Evolutionary conservation across 176 grass and related monocot species (phyloP).

Genomic region (Carex cristatella): DNA sequence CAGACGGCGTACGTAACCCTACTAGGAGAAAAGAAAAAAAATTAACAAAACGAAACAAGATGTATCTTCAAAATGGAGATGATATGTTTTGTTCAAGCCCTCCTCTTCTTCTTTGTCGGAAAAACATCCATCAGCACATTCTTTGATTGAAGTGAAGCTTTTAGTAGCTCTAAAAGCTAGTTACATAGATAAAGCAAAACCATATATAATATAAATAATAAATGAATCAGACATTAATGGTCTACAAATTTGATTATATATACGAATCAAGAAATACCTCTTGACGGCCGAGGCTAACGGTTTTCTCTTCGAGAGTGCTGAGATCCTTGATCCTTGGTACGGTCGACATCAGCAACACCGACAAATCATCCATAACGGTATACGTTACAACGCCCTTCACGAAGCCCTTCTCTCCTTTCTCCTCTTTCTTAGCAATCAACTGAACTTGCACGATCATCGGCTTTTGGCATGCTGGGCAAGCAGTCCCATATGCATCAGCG

Average conservation of each 20-base stretch:
- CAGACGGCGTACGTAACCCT: no score
- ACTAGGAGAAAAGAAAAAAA: no score
- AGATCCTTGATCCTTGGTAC: slow-evolving; percentile 18
- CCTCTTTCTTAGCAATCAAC: not conserved
- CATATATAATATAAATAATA: no score
- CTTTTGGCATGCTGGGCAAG: not conserved
- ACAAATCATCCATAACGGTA: slow-evolving; percentile 37
- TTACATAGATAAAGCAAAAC: not conserved
- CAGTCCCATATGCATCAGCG: not conserved
- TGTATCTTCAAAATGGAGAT: no score
- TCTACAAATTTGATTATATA: no score
- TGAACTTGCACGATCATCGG: not conserved
- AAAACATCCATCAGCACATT: not conserved
- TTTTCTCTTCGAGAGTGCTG: slow-evolving; percentile 17
- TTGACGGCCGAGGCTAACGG: slow-evolving; percentile 22
- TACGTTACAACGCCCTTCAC: slow-evolving; percentile 16
- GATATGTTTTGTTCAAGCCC: no score
- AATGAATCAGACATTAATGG: no score
- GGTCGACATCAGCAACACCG: slow-evolving; percentile 30
- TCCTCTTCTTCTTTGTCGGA: not conserved
- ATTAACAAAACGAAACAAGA: no score
- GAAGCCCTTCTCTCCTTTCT: not conserved
- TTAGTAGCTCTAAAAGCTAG: not conserved
- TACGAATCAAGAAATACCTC: not conserved
- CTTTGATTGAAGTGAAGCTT: not conserved